Base-by-base conservation (phyloP, 139 green algal genomes). In the Mesostigma viride region DNA sequence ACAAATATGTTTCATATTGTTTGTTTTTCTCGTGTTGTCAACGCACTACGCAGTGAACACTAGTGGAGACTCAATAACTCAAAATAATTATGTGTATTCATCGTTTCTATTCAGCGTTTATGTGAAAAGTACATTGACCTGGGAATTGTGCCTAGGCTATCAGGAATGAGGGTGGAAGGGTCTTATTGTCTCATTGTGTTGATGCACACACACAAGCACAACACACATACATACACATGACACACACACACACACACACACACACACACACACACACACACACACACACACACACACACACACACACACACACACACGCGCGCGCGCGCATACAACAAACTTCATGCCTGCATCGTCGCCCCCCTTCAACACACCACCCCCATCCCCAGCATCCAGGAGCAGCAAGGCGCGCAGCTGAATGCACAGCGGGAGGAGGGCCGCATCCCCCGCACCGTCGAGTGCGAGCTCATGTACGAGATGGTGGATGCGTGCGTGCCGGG, bases 391-490 rank as follows among this genome's bases (percentile, higher is more conserved):
- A 11, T 14, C 14, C 56, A 14, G 8, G 8, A 8, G 27, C 8
- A 30, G 27, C 56, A 32, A 30, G 27, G 27, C 56, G 11, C 8
- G 27, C 14, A 8, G 11, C 8, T 68, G 8, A 20, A 33, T 44
- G 1, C 27, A 53, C 35, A 58, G 14, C 34, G 69, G 30, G 71
- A 77, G 3, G 59, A 74, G 28, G 85, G 81, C 5, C 63, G 73
- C 11, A 76, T 88, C 40, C 84, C 86, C 0, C 62, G 78, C 11
- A 79, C 67, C 4, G 34, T 91, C 17, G 83, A 95, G 61, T 84
- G 95, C 34, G 91, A 96, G 73, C 75, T 97, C n/a, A 67, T 8
- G 2, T 72, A 83, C 3, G 91, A 97, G 30, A 72, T 97, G 36
- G 88, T 90, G 30, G 74, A 82, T 30, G 70, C 64, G 26, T 87